Evolutionary conservation across 306 rosid genomes (phyloP), one percentile per base, ranked within the genome.

Genomic region (Biancaea sappan): DNA sequence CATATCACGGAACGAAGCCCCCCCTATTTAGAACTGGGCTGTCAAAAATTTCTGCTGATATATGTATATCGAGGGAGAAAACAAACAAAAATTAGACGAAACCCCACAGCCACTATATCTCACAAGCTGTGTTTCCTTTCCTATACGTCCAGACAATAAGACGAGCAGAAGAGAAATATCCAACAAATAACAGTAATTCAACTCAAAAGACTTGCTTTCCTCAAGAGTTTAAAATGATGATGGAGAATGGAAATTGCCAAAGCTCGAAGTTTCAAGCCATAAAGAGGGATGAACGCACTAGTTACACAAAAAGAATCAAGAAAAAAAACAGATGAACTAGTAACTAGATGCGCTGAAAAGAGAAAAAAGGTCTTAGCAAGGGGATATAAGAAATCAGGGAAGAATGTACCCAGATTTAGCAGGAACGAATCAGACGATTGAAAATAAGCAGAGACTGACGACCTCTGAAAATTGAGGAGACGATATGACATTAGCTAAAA

Each of bases 321-420:
- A 63, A 72, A 11, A 58, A 71, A 67, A 4, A 13, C 15, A 6
- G 52, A 75, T 62, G 54, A 0, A 9, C 51, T 9, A 59, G 46
- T 1, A 29, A 69, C 56, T 8, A 52, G 14, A 4, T 8, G 46
- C 37, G 19, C 28, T 9, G 69, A 72, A 59, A 34, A 34, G 21
- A 18, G 24, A 12, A 62, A 61, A 61, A 61, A 61, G 10, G 28
- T 18, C 16, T 35, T 18, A 61, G 29, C 21, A 18, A 81, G 31
- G 47, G 53, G 50, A 40, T 24, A 58, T 66, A 48, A 54, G 16
- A 52, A 52, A 35, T 38, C 24, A 37, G 29, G 41, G 66, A 79
- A 38, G 69, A 72, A 52, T 78, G n/a, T 61, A 87, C 97, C 92
- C 8, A 85, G 77, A 83, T 77, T 69, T 29, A 41, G 62, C 24